Evolutionary conservation across 148 eudicot species (phyloP), one percentile per base, ranked within the genome.

Genomic region (Vaccinium macrocarpon): DNA sequence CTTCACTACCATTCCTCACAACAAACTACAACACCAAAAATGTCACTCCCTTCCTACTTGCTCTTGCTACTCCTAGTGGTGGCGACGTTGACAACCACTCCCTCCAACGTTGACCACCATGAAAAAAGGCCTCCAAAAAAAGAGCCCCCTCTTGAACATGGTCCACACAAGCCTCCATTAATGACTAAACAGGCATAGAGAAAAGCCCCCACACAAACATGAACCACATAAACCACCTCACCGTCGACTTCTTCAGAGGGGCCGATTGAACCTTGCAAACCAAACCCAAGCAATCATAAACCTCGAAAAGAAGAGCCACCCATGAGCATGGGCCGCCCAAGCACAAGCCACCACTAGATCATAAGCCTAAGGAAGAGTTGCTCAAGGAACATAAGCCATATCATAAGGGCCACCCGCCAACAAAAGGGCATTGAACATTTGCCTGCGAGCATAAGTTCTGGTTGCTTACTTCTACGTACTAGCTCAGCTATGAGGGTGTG

Each of bases 1-100:
- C 59, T 76, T 76, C 80, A 76, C 80, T 50, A 38, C 16, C 38
- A 68, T 27, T 27, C 73, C 73, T 68, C 38, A 25, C 73, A 25
- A 8, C 70, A 62, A 8, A 62, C 29, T 62, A 68, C 35, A 27
- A 23, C 6, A 4, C 80, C 15, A 38, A 76, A 76, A 21, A 76
- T 76, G 80, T 76, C 80, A 49, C 80, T 4, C 38, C 16, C 13
- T 19, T 76, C 57, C 16, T 49, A 12, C 59, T 51, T 76, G 35
- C 80, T 76, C 29, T 51, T 76, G 16, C 57, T 76, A 25, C 19
- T 49, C 19, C 80, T 76, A 9, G 16, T 13, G 1, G 16, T 76
- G 57, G 57, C 50, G 57, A 16, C 57, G 7, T 4, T 76, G 19
- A 51, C 57, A 19, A 6, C 23, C 51, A 2, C 15, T n/a, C 29